A percentile compares a stretch with the other conserved stretches of the same genome.
Conservation (phyloP, 2,329 filamentous ascomycete genomes). For the Xylariomycetidae sp. region DNA sequence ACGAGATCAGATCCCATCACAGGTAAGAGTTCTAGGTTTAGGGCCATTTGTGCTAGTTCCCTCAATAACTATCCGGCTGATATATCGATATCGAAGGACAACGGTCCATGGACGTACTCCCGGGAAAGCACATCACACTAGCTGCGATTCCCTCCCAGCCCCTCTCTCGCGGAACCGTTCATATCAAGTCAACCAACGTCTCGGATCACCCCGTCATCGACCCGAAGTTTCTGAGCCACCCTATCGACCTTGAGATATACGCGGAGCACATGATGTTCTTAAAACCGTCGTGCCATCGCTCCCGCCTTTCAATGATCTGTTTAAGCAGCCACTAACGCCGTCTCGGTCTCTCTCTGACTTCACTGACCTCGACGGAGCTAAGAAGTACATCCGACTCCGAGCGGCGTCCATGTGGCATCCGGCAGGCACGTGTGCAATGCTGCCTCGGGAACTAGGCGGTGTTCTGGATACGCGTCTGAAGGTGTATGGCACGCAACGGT, state of each 20-base stretch:
- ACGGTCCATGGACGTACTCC: neutral
- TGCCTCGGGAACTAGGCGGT: slow-evolving; percentile 27
- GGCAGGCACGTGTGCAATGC: slow-evolving; percentile 27
- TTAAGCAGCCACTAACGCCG: slow-evolving; percentile 11
- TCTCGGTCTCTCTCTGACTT: slow-evolving; percentile 2
- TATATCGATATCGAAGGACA: no score
- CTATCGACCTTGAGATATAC: slow-evolving; percentile 14
- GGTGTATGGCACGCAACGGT: slow-evolving; percentile 29
- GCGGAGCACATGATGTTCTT: slow-evolving; percentile 12
- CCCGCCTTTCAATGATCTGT: slow-evolving; percentile 6
- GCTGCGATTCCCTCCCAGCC: slow-evolving; percentile 8
- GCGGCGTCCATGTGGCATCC: slow-evolving; percentile 19
- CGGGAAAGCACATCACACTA: slow-evolving; percentile 6
- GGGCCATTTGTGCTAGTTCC: no score
- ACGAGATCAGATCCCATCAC: neutral
- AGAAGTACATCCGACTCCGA: slow-evolving; percentile 5
- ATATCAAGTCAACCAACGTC: slow-evolving; percentile 9
- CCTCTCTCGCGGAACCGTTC: slow-evolving; percentile 12
- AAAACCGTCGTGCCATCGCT: slow-evolving; percentile 6
- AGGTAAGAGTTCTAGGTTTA: neutral
- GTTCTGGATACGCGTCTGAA: slow-evolving; percentile 28
- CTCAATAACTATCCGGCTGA: no score
- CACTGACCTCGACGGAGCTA: slow-evolving; percentile 11
- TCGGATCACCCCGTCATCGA: slow-evolving; percentile 8
- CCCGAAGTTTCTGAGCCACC: slow-evolving; percentile 13